Base-by-base conservation (phyloP, 495 filamentous ascomycete genomes). In the Neurospora tetraspora region DNA sequence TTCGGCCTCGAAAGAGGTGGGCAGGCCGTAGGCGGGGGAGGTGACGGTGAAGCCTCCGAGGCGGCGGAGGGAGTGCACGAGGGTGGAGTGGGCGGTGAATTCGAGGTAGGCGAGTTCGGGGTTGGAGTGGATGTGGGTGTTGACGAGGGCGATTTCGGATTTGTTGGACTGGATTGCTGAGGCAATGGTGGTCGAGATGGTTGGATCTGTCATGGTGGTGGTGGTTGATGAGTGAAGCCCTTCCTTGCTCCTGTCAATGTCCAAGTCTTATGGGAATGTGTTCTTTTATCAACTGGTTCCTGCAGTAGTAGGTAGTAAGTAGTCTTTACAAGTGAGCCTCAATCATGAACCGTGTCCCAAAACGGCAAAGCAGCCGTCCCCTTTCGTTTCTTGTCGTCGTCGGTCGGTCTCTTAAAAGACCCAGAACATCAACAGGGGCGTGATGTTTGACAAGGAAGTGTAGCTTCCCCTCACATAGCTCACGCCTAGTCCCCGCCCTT, bases 51-150 rank as follows among this genome's bases (percentile, higher is more conserved):
- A 87, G n/a, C 42, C 42, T 0, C 82, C 83, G 14, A 79, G 79
- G 4, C 75, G 73, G 23, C 74, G 68, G 14, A 84, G 73, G 6
- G 84, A 78, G 0, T 78, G 72, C 37, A 86, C 85, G 69, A 89
- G 85, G 68, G 80, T 76, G 68, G 87, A 80, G 73, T 89, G 87
- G 11, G 88, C 87, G 34, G 84, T 77, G 74, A 83, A 77, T 73
- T 89, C 88, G 69, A 85, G 76, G 76, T 86, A 89, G 10, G 83
- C 88, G 4, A 87, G 80, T 71, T 89, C 87, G 0, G 88, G 88
- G 72, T 88, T 86, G 42, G 80, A 80, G 74, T 83, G 81, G 71
- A 87, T 86, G 72, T 85, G 81, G 23, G 81, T 76, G 72, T 88
- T 87, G 73, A 88, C 85, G 47, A 77, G 74, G 37, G 79, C 80